phyloP scores from a whole-genome alignment of 2,329 filamentous ascomycete genomes.

The Aureobasidium sp. region DNA sequence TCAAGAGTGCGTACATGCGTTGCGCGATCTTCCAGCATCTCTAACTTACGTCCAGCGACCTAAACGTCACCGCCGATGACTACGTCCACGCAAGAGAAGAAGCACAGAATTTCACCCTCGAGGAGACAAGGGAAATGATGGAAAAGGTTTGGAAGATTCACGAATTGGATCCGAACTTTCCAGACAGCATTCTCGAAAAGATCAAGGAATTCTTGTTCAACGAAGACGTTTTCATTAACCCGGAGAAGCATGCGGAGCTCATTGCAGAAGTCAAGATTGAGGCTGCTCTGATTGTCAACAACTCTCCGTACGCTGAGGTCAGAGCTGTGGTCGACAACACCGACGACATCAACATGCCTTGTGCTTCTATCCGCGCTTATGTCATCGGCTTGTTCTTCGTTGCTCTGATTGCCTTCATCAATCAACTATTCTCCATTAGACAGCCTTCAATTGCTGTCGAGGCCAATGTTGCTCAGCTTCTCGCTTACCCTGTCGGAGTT shows the following conservation, averaged over 20 bases:
- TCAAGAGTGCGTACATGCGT: background rate
- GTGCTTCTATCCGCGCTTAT: constrained; percentile 29
- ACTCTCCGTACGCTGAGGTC: constrained; percentile 24
- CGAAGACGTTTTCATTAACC: constrained; percentile 10
- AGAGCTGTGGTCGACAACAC: constrained; percentile 21
- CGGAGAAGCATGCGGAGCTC: constrained; percentile 16
- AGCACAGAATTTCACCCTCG: background rate
- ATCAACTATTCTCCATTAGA: constrained; percentile 28
- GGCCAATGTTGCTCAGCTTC: constrained; percentile 45
- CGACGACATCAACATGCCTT: constrained; percentile 23
- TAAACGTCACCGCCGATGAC: background rate
- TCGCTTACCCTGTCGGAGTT: constrained; percentile 75
- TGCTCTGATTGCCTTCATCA: constrained; percentile 24
- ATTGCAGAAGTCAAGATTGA: constrained; percentile 6
- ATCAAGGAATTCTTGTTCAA: constrained; percentile 17
- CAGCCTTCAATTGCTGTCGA: constrained; percentile 21
- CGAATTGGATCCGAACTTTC: constrained; percentile 19
- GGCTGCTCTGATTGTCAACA: constrained; percentile 11
- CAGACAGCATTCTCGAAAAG: constrained; percentile 15
- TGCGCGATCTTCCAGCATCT: background rate
- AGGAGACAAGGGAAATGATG: background rate
- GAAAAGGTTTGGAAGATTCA: constrained; percentile 15
- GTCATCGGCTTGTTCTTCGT: constrained; percentile 26
- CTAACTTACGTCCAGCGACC: background rate
- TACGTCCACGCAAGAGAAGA: constrained; percentile 1